Evolutionary conservation across 1,284 basidiomycete genomes (phyloP).

Genomic region (Wallemia mellicola): DNA sequence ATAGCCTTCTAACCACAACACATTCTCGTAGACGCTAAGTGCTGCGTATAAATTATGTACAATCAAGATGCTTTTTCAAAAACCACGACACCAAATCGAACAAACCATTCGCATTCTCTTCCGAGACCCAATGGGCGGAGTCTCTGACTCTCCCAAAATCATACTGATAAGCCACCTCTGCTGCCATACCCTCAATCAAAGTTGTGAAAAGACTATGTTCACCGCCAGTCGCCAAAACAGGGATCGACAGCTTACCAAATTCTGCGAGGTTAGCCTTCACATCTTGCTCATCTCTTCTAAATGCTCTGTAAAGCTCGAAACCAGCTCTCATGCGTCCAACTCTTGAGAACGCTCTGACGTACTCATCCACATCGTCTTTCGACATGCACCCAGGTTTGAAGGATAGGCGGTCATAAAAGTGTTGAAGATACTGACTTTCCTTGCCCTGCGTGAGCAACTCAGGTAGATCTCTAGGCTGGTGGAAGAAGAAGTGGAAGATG

Average conservation of each 20-base stretch:
- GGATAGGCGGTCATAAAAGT: constrained; percentile 8
- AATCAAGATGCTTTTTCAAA: not conserved
- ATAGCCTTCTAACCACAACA: too few relatives aligned
- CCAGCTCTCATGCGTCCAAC: constrained; percentile 9
- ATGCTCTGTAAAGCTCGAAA: constrained; percentile 9
- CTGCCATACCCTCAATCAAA: constrained; percentile 6
- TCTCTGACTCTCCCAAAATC: constrained; percentile 5
- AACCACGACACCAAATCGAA: constrained; percentile 1
- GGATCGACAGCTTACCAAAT: constrained; percentile 6
- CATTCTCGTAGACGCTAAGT: too few relatives aligned
- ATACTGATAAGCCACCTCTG: constrained; percentile 8
- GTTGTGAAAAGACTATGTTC: constrained; percentile 5
- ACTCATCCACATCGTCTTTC: not conserved
- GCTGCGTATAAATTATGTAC: too few relatives aligned
- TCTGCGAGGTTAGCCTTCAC: constrained; percentile 4
- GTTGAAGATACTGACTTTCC: constrained; percentile 8
- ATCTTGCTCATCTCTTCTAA: constrained; percentile 7
- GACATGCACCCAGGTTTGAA: constrained; percentile 6
- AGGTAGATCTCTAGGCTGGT: constrained; percentile 8
- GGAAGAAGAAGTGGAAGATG: constrained; percentile 11
- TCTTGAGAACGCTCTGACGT: not conserved
- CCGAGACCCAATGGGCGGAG: constrained; percentile 8
- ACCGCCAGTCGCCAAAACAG: constrained; percentile 7
- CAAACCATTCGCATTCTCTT: constrained; percentile 9
- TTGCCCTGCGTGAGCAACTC: constrained; percentile 8